Base-by-base conservation (phyloP, 768 basidiomycete species). In the Tulasnella sp. region DNA sequence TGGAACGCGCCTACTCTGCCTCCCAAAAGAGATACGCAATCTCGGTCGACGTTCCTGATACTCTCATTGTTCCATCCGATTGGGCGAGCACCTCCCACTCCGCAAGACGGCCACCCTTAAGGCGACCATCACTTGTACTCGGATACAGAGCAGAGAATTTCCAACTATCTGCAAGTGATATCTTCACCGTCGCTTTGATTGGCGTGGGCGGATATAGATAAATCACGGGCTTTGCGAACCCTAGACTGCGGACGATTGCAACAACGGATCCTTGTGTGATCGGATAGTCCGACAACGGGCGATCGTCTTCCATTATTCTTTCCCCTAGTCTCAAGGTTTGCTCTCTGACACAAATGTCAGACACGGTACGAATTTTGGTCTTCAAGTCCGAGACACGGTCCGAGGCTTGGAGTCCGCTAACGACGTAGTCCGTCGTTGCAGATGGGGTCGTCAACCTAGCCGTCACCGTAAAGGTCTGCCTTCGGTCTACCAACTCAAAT, bases 171-270 rank as follows among this genome's bases (percentile, higher is more conserved):
- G n/a, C 47, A 52, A 83, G 77, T 11, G 78, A 77, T 8, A 84
- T 78, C 1, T 74, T 65, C 52, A 82, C 78, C 0, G 77, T 72
- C 5, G 77, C 79, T 7, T 77, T 72, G 17, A 72, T 67, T 19
- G 37, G 77, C 5, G 52, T 11, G 0, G 82, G 81, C 0, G 80
- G 78, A 71, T 77, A 78, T 22, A 83, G 75, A 67, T 82, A 82
- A 29, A 82, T 80, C 63, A 82, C 79, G 2, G 82, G 82, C 64
- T 83, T 82, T n/a, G 69, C 40, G 36, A 66, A 66, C 7, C 52
- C 52, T 11, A 59, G 52, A 26, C 22, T 29, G 19, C 52, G 52
- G 19, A 59, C 52, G 9, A 59, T 11, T 11, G n/a, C 32, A 29
- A 59, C 32, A 29, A 59, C 19, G 11, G 52, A n/a, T 22, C 52